A percentile compares a stretch with the other conserved stretches of the same genome.
Evolutionary conservation across 1,139 yeast species (phyloP).

Genomic region (Pichia sp.): DNA sequence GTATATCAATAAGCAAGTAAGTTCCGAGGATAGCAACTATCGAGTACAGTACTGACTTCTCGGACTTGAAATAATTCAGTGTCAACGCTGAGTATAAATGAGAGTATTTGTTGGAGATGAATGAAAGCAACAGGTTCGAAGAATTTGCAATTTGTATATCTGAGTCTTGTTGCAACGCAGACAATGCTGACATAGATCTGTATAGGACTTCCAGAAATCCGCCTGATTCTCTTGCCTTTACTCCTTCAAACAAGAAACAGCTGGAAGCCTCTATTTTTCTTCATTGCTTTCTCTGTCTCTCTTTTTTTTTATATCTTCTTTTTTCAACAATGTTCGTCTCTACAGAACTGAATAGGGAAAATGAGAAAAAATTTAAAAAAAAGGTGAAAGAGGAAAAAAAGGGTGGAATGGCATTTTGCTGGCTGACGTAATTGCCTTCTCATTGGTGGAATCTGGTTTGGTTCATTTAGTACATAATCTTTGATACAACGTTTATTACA

Average conservation of each 20-base stretch:
- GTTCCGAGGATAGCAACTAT: neutral
- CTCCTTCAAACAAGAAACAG: too few relatives aligned
- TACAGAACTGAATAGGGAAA: neutral
- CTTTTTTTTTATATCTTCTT: neutral
- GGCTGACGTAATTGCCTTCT: neutral
- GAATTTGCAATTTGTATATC: neutral
- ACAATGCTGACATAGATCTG: neutral
- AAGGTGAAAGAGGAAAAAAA: too few relatives aligned
- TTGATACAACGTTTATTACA: neutral
- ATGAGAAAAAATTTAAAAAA: neutral
- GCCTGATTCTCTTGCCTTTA: neutral
- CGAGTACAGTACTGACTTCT: neutral
- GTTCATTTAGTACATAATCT: neutral
- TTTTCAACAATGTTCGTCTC: neutral
- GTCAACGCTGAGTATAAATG: neutral
- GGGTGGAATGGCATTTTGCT: neutral
- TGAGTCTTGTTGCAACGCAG: neutral
- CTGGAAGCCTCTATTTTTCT: neutral
- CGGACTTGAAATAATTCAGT: neutral
- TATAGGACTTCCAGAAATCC: neutral
- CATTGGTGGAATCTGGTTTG: neutral
- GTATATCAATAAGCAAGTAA: slow-evolving; percentile 3
- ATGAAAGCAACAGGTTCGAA: slow-evolving; percentile 1
- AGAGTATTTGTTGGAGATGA: slow-evolving; percentile 6
- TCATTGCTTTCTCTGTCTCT: neutral